A percentile compares a stretch with the other conserved stretches of the same genome.
These are phyloP conservation scores for Pyrenophora graminea DNA, from an alignment of 2,329 filamentous ascomycete genomes.

Conservation along the genomic window DNA sequence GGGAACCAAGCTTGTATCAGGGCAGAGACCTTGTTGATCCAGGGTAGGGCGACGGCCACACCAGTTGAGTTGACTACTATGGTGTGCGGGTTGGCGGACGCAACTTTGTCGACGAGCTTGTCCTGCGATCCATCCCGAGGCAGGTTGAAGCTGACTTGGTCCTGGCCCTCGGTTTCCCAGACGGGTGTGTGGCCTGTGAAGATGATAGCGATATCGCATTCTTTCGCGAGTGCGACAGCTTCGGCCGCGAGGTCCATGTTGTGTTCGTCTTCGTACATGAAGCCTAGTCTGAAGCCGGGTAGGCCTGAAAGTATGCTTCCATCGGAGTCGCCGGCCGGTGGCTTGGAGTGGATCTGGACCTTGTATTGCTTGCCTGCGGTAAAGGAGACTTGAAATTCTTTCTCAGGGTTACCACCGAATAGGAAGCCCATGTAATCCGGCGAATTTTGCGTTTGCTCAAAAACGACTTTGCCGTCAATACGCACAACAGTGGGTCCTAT, in stretches of 20 bases:
- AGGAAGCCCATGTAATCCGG: conserved; percentile 67
- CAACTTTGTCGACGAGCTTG: conserved; percentile 67
- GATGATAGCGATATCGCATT: conserved; percentile 37
- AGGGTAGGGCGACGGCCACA: conserved; percentile 72
- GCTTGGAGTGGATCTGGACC: conserved; percentile 62
- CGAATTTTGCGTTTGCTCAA: conserved; percentile 54
- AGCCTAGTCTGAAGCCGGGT: conserved; percentile 41
- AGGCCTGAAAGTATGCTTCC: conserved; percentile 35
- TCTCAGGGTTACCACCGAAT: conserved; percentile 66
- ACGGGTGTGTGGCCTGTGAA: conserved; percentile 43
- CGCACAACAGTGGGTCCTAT: conserved; percentile 38
- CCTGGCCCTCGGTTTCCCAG: conserved; percentile 62
- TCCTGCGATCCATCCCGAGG: conserved; percentile 61
- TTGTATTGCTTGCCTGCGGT: conserved; percentile 64
- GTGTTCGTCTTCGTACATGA: conserved; percentile 39
- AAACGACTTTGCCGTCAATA: conserved; percentile 35
- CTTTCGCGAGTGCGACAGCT: conserved; percentile 32
- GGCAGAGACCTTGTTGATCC: conserved; percentile 56
- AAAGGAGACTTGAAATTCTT: conserved; percentile 62
- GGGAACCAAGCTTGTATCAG: conserved; percentile 51
- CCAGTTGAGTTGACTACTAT: conserved; percentile 78
- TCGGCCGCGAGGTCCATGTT: conserved; percentile 33
- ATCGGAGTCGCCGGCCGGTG: conserved; percentile 54
- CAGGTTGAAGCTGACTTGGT: conserved; percentile 60
- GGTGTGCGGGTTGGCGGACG: conserved; percentile 69